Evolutionary conservation across 805 yeast genomes (phyloP).

Genomic region (Monosporozyma unispora): DNA sequence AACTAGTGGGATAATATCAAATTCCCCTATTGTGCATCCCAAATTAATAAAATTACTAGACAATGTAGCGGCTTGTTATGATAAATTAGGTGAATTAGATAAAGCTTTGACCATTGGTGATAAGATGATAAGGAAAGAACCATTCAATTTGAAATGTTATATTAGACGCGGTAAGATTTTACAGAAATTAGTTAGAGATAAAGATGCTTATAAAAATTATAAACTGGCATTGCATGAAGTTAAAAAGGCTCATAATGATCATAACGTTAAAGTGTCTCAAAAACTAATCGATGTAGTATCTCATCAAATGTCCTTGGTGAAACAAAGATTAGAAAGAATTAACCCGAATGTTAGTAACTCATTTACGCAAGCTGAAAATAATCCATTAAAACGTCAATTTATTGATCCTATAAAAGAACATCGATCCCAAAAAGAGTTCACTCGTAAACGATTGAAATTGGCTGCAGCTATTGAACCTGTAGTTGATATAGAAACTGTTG

Average conservation of each 20-base stretch:
- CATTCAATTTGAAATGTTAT: conserved; percentile 23
- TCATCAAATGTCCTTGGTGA: conserved; percentile 12
- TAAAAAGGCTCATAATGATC: conserved; percentile 8
- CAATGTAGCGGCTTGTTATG: conserved; percentile 23
- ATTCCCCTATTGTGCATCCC: conserved; percentile 17
- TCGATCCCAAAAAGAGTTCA: not conserved
- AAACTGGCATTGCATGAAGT: conserved; percentile 11
- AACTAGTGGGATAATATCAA: not conserved
- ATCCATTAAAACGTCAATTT: conserved; percentile 3
- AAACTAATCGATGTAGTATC: conserved; percentile 10
- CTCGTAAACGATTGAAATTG: not conserved
- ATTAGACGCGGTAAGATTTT: conserved; percentile 22
- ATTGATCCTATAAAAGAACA: conserved; percentile 21
- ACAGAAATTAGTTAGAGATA: conserved; percentile 13
- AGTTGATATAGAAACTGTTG: conserved; percentile 4
- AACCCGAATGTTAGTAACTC: no score
- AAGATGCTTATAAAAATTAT: conserved; percentile 17
- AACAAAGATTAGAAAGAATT: conserved; percentile 4
- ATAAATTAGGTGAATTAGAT: conserved; percentile 18
- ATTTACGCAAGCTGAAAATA: not conserved
- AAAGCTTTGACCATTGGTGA: conserved; percentile 17
- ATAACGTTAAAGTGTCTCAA: conserved; percentile 9
- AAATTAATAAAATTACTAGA: conserved; percentile 20
- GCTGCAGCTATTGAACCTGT: not conserved
- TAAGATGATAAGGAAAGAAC: conserved; percentile 18